Evolutionary conservation across 1,139 yeast genomes (phyloP), one percentile per base, ranked within the genome.

Genomic region (Pichia sp.): DNA sequence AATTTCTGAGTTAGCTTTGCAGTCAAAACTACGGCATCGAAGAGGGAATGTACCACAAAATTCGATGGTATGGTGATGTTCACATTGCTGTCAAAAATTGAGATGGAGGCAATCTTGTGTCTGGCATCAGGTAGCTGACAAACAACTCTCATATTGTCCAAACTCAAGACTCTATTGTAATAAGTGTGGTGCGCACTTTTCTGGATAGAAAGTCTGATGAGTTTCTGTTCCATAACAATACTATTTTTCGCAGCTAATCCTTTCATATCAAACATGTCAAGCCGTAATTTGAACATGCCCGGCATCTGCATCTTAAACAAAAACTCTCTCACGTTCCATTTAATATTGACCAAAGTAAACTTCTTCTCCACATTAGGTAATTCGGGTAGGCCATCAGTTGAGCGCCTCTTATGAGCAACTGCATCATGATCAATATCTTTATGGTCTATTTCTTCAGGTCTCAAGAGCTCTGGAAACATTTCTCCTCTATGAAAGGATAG

Each of bases 21-120:
- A 11, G 76, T 59, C 1, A 76, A 64, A 1, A 82, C 67, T 13
- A 79, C 51, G 43, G 74, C 74, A 47, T 80, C 87, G 55, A 81
- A 77, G 5, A 80, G 56, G 42, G 66, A 63, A 52, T 77, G 74
- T 20, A 75, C 72, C 18, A 77, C 68, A 51, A 79, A 75, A 18
- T 68, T 64, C 49, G 67, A 59, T 0, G 75, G 74, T 23, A 67
- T 53, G 2, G 57, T 53, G 22, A 64, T 30, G 16, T 73, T 70
- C 3, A 77, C 73, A 29, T 67, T 72, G 14, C 61, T 49, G 13
- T 69, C 49, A 16, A 66, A 52, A 15, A 74, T 63, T 49, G 6
- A 56, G 53, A 14, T 53, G 38, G 13, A 52, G 45, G 22, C 57
- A 46, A 48, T 57, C 38, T 25, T 42, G 41, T 18, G 42, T 17